Evolutionary conservation across 805 yeast genomes (phyloP), one percentile per base, ranked within the genome.

Genomic region (Candida lessepsii): DNA sequence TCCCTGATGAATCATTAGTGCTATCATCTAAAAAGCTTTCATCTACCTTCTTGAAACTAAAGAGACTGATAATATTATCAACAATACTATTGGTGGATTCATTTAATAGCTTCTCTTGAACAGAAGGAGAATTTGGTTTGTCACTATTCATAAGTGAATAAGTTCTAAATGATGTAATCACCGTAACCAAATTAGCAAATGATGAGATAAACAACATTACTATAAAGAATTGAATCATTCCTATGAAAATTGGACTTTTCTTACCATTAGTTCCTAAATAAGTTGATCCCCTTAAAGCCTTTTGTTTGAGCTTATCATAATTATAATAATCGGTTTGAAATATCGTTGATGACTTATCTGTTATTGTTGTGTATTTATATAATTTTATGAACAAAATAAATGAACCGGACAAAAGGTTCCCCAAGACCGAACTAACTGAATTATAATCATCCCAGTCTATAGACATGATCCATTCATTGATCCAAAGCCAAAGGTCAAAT

Each of bases 381-480:
- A 59, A 27, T 38, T 58, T 54, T 29, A 54, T 35, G n/a, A 58
- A 30, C 13, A 44, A 29, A 3, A 45, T 35, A 29, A 43, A 48
- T 14, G 38, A 16, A 2, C 21, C n/a, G 9, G 48, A 41, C 9
- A 42, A 21, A 7, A 44, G 11, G 13, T 37, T 45, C 2, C 70
- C 70, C 9, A 56, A 29, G 1, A 67, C 66, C n/a, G 65, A 40
- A 4, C 67, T 63, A 2, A 60, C 37, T 2, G 61, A 47, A 18
- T 58, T 46, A 40, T 63, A 61, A 27, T 58, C 61, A 42, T 70
- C 73, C 74, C 73, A 69, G 23, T 67, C 73, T 11, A 70, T 65
- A 3, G 71, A 62, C 14, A 61, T 45, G 16, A 60, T 45, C n/a
- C 54, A 26, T 41, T 70, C 75, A 40, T 68, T 64, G 35, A 63